Conservation (phyloP, 1,284 basidiomycete species). For the Apiotrichum laibachii region DNA sequence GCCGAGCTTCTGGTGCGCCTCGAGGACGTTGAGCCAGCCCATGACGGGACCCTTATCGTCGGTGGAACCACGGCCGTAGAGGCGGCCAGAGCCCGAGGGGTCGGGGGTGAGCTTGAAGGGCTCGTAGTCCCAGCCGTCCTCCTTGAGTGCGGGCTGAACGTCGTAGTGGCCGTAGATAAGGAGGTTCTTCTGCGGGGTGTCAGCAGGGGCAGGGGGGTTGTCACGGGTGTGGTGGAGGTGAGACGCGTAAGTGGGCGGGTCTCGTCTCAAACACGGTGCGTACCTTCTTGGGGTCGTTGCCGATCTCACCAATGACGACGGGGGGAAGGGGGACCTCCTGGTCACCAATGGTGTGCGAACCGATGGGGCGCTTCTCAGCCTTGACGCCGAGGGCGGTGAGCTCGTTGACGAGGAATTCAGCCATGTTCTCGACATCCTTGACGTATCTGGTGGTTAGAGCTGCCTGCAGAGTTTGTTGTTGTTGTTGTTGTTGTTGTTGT, state of each 20-base stretch:
- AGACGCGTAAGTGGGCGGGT: too few relatives aligned
- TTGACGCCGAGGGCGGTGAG: constrained; percentile 71
- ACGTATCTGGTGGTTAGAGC: constrained; percentile 58
- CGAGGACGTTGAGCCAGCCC: constrained; percentile 92
- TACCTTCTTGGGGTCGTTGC: constrained; percentile 71
- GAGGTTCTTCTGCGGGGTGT: constrained; percentile 66
- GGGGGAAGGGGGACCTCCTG: constrained; percentile 75
- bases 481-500: background rate
- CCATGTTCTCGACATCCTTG: constrained; percentile 77
- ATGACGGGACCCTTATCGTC: constrained; percentile 92
- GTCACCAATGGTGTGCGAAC: constrained; percentile 76
- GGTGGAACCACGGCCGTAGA: constrained; percentile 85
- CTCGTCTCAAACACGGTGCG: constrained; percentile 1
- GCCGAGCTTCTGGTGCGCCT: constrained; percentile 73
- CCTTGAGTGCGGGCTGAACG: constrained; percentile 57
- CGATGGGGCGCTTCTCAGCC: constrained; percentile 70
- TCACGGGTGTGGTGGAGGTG: too few relatives aligned
- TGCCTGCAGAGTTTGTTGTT: background rate
- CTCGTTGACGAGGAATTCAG: constrained; percentile 69
- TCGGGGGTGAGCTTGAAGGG: constrained; percentile 80
- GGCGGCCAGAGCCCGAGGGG: constrained; percentile 49
- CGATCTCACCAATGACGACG: constrained; percentile 79
- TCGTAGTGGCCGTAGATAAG: constrained; percentile 85
- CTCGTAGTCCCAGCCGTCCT: constrained; percentile 88
- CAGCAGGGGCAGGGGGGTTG: background rate